Evolutionary conservation across 768 basidiomycete genomes (phyloP).

Genomic region (Leccinum imitatum): DNA sequence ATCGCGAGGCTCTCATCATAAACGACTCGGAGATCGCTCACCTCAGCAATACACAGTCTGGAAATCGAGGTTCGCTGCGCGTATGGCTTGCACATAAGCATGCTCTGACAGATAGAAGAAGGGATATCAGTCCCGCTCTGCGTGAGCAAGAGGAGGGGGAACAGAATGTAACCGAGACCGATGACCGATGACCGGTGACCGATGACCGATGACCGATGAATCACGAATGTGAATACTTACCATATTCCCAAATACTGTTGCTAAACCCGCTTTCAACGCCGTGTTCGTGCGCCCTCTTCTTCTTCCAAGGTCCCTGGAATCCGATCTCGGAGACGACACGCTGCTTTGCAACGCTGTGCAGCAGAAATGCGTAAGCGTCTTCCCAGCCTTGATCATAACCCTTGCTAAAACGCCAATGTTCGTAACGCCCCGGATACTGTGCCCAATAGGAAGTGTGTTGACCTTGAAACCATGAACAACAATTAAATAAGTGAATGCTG

Average conservation of each 20-base stretch:
- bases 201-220: not conserved
- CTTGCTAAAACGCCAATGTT: slow-evolving; percentile 65
- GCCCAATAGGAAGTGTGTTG: slow-evolving; percentile 44
- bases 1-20: not conserved
- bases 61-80: slow-evolving; percentile 42
- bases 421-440: slow-evolving; percentile 53
- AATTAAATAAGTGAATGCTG: slow-evolving; percentile 16
- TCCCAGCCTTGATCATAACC: slow-evolving; percentile 75
- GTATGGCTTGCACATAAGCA: slow-evolving; percentile 58
- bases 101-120: slow-evolving; percentile 42
- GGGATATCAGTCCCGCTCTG: slow-evolving; percentile 1
- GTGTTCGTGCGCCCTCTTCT: slow-evolving; percentile 44
- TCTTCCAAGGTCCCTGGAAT: slow-evolving; percentile 61
- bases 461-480: slow-evolving; percentile 25
- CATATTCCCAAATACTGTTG: slow-evolving; percentile 64
- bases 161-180: not conserved
- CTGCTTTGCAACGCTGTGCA: slow-evolving; percentile 17
- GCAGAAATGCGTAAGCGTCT: slow-evolving; percentile 60
- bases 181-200: not conserved
- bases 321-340: slow-evolving; percentile 55
- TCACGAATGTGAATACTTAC: slow-evolving; percentile 28
- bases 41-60: slow-evolving; percentile 32
- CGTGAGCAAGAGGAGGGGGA: not conserved
- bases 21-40: not conserved
- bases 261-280: slow-evolving; percentile 39